These are phyloP conservation scores for Pleurotus citrinopileatus DNA, from an alignment of 768 basidiomycete species.

Conservation along the genomic window DNA sequence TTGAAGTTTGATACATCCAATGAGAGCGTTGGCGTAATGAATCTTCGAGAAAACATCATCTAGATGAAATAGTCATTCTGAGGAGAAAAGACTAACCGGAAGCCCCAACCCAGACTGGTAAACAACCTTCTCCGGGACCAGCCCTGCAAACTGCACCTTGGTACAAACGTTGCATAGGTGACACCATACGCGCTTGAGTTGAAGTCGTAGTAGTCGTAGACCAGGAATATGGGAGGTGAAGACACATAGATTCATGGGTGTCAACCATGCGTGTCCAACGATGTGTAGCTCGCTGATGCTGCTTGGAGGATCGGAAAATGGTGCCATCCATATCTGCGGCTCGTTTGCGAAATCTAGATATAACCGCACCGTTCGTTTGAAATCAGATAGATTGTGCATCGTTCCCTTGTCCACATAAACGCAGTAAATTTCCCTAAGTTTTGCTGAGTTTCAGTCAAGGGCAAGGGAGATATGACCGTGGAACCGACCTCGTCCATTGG, in stretches of 20 bases:
- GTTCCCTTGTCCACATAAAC: conserved; percentile 2
- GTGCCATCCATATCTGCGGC: conserved; percentile 1
- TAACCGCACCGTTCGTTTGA: neutral
- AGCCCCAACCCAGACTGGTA: conserved; percentile 1
- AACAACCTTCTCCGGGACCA: neutral
- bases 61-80: neutral
- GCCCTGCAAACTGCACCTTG: conserved; percentile 4
- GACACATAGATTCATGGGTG: conserved; percentile 2
- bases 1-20: neutral
- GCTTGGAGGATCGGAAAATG: neutral
- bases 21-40: conserved; percentile 1
- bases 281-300: conserved; percentile 1
- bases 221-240: neutral
- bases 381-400: neutral
- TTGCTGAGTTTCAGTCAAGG: neutral
- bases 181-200: conserved; percentile 7
- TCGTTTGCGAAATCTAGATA: conserved; percentile 4
- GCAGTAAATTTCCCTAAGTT: neutral
- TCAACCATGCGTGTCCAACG: neutral
- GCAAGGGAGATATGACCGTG: neutral
- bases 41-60: neutral
- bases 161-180: conserved; percentile 6
- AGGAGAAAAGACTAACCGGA: neutral
- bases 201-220: neutral
- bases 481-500: conserved; percentile 4